Percentiles rank a stretch among this genome's conserved stretches.
phyloP scores from a whole-genome alignment of 768 basidiomycete genomes.

The Naematelia encephala region DNA sequence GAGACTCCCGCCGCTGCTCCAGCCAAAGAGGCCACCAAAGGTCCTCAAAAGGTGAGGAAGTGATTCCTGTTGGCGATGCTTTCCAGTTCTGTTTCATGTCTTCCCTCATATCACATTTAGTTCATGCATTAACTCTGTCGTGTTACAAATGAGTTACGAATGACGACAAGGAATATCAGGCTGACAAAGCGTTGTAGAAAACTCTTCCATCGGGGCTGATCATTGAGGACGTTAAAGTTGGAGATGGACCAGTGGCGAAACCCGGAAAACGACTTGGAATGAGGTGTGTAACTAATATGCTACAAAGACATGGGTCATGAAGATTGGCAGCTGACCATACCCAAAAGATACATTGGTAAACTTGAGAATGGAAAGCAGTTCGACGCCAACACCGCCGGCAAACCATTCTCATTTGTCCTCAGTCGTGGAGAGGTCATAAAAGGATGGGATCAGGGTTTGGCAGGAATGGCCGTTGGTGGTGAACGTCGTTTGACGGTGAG shows the following conservation, averaged over 20 bases:
- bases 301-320: too few species aligned
- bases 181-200: conserved; percentile 20
- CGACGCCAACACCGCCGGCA: conserved; percentile 51
- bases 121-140: neutral
- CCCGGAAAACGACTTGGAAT: conserved; percentile 75
- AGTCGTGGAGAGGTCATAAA: conserved; percentile 83
- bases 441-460: conserved; percentile 83
- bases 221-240: conserved; percentile 70
- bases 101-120: neutral
- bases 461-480: conserved; percentile 83
- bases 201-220: conserved; percentile 68
- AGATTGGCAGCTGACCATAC: neutral
- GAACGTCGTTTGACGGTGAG: conserved; percentile 67
- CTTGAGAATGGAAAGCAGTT: conserved; percentile 79
- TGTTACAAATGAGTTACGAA: neutral
- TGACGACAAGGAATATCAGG: neutral
- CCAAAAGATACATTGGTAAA: conserved; percentile 76
- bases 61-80: conserved; percentile 5
- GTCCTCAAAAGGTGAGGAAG: conserved; percentile 39
- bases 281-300: conserved; percentile 54
- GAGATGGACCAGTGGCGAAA: conserved; percentile 82
- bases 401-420: conserved; percentile 70
- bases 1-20: conserved; percentile 54
- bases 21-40: conserved; percentile 15
- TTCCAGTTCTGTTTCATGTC: conserved; percentile 1